Evolutionary conservation across 108 stramenopile species (phyloP).

Genomic region (Epithemia pelagica): DNA sequence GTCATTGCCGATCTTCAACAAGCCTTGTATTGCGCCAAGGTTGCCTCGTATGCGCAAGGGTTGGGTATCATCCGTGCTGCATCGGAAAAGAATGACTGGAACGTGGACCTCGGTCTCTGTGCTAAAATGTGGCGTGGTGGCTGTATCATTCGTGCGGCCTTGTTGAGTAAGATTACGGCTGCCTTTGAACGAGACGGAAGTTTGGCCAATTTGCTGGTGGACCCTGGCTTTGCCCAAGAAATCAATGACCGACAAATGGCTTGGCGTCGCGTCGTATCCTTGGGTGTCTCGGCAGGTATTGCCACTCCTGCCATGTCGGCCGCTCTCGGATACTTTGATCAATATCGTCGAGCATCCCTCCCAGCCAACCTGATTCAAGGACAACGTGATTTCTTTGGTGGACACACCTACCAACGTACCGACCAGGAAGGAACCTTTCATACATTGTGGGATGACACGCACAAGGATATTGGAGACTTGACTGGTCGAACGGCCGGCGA

Average conservation of each 20-base stretch:
- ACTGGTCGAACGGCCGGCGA: conserved; percentile 87
- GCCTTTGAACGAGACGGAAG: conserved; percentile 65
- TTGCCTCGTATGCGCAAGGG: conserved; percentile 97
- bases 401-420: conserved; percentile 92
- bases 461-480: conserved; percentile 92
- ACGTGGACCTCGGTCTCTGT: conserved; percentile 87
- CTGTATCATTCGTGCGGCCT: conserved; percentile 94
- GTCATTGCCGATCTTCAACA: conserved; percentile 85
- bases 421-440: conserved; percentile 86
- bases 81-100: conserved; percentile 85
- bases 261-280: conserved; percentile 91
- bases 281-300: conserved; percentile 86
- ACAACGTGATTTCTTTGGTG: conserved; percentile 99
- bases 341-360: conserved; percentile 81
- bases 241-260: conserved; percentile 75
- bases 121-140: conserved; percentile 98
- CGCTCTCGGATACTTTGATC: conserved; percentile 92
- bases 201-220: conserved; percentile 89
- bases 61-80: conserved; percentile 87
- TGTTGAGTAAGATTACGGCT: conserved; percentile 90
- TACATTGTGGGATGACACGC: conserved; percentile 87
- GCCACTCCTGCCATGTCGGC: conserved; percentile 84
- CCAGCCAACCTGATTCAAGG: conserved; percentile 96
- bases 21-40: conserved; percentile 94
- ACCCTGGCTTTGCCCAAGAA: conserved; percentile 84